phyloP scores from a whole-genome alignment of 1,284 basidiomycete genomes.

The Boletus mariae region DNA sequence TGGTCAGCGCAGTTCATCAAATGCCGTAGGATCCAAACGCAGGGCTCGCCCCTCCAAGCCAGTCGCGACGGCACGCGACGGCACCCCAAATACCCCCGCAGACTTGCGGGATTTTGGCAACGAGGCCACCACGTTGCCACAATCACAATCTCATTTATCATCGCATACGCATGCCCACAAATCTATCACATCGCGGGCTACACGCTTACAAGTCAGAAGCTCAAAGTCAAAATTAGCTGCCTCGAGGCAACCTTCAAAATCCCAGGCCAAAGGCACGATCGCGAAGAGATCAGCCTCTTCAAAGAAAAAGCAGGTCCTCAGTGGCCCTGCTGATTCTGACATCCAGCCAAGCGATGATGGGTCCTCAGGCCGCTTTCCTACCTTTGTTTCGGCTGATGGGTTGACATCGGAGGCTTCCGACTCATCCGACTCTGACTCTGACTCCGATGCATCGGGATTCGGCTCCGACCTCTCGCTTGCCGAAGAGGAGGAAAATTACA shows the following conservation, averaged over 20 bases:
- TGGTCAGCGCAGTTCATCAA: slow-evolving; percentile 21
- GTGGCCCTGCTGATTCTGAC: slow-evolving; percentile 35
- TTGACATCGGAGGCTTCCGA: slow-evolving; percentile 45
- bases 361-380: slow-evolving; percentile 51
- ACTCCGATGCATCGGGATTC: slow-evolving; percentile 39
- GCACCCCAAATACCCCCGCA: slow-evolving; percentile 22
- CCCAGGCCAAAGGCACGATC: slow-evolving; percentile 40
- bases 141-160: slow-evolving; percentile 35
- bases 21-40: slow-evolving; percentile 43
- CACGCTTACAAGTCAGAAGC: slow-evolving; percentile 23
- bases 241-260: slow-evolving; percentile 32
- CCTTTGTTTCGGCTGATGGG: slow-evolving; percentile 63
- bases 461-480: slow-evolving; percentile 56
- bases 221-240: slow-evolving; percentile 33
- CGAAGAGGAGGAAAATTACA: slow-evolving; percentile 60
- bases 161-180: slow-evolving; percentile 21
- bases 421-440: slow-evolving; percentile 37
- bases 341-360: slow-evolving; percentile 31
- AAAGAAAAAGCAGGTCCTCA: slow-evolving; percentile 32
- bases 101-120: slow-evolving; percentile 24
- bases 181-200: slow-evolving; percentile 22
- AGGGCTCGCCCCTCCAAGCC: slow-evolving; percentile 55
- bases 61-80: slow-evolving; percentile 26
- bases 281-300: slow-evolving; percentile 36
- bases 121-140: slow-evolving; percentile 33